Evolutionary conservation across 495 filamentous ascomycete species (phyloP).

Genomic region (Penicillium malachiteum): DNA sequence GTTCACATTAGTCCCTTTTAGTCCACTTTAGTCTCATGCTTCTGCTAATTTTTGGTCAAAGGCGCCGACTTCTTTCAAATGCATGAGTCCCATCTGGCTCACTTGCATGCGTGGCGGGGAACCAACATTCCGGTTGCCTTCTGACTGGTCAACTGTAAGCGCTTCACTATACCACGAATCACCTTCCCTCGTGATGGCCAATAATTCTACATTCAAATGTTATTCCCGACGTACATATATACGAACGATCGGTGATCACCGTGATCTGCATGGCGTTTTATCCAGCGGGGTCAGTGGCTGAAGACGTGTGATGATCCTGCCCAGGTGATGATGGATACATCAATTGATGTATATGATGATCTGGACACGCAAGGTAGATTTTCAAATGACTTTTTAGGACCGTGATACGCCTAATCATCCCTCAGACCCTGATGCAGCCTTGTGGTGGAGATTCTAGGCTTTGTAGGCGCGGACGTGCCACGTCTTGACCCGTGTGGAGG

Average conservation of each 20-base stretch:
- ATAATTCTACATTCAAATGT: neutral
- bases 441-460: neutral
- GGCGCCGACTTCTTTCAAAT: neutral
- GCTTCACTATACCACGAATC: conserved; percentile 11
- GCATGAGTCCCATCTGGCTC: neutral
- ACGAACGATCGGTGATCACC: conserved; percentile 11
- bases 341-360: too few species aligned
- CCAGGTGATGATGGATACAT: too few species aligned
- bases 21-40: neutral
- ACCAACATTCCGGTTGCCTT: conserved; percentile 15
- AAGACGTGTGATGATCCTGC: neutral
- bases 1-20: neutral
- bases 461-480: conserved; percentile 43
- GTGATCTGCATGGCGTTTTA: conserved; percentile 7
- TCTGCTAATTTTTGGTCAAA: neutral
- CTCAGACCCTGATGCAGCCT: neutral
- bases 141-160: conserved; percentile 16
- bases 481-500: conserved; percentile 44
- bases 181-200: neutral
- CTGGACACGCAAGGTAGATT: neutral
- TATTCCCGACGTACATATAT: neutral
- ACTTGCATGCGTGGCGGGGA: neutral
- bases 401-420: neutral
- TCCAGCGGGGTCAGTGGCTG: neutral
- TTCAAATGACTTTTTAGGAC: neutral